Evolutionary conservation across 805 yeast species (phyloP).

Genomic region (Kregervanrija pseudodelftensis): DNA sequence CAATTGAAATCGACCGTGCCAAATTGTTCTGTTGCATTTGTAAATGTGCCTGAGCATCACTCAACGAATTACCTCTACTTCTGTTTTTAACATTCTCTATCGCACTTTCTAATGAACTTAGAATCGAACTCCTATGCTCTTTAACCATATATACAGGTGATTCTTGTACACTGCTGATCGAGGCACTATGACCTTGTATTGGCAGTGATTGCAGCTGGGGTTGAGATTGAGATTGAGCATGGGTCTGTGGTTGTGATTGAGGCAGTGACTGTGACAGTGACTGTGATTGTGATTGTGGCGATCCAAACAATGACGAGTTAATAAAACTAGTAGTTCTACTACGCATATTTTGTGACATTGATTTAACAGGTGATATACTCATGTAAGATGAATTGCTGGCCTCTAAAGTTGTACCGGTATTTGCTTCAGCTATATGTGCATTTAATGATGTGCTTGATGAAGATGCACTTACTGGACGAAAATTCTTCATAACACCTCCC

Average conservation of each 20-base stretch:
- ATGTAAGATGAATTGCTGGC: constrained; percentile 2
- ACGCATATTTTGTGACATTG: constrained; percentile 14
- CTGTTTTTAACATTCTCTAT: constrained; percentile 26
- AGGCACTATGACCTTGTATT: too few species aligned
- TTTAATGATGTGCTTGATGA: constrained; percentile 27
- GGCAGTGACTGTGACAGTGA: neutral
- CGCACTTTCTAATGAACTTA: constrained; percentile 28
- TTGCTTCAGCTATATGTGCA: constrained; percentile 9
- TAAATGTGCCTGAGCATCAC: neutral
- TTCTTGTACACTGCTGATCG: neutral
- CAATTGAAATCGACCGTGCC: constrained; percentile 4
- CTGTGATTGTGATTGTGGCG: constrained; percentile 1
- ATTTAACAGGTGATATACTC: neutral
- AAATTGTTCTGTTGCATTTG: constrained; percentile 5
- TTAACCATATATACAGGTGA: constrained; percentile 1
- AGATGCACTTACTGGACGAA: constrained; percentile 27
- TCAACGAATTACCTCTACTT: constrained; percentile 23
- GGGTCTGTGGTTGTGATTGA: neutral
- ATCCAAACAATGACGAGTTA: constrained; percentile 17
- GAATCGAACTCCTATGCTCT: constrained; percentile 14
- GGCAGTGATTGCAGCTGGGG: neutral
- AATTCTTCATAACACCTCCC: constrained; percentile 30
- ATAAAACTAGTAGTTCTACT: constrained; percentile 29
- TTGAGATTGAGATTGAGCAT: neutral
- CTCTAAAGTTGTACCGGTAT: neutral